Base-by-base conservation (phyloP, 257 asterid genomes). In the Anisodus acutangulus region DNA sequence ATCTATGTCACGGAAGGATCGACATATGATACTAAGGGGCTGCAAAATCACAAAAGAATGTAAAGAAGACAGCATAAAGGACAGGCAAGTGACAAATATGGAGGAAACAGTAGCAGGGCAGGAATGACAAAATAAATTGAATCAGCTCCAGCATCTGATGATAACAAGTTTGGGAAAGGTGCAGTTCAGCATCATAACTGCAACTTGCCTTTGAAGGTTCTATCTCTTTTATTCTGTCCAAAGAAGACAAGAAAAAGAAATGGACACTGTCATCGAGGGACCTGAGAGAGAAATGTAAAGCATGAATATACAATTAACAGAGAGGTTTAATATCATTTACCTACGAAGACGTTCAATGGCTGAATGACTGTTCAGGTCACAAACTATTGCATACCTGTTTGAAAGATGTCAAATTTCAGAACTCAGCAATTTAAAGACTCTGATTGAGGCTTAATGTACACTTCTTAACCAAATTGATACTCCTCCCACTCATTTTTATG, bases 1-100 rank as follows among this genome's bases (percentile, higher is more conserved):
- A 87, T 95, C 99, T 58, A 95, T 94, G 91, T 94, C 98, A 85
- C 91, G 89, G 86, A 95, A 93, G 54, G 99, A 93, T 88, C 82
- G 94, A 81, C 98, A 94, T 59, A 95, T 83, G 85, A 95, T 89
- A 85, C 99, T 94, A 31, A 95, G 99, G 57, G 99, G 98, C 98
- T 94, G 93, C 84, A 86, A 89, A 70, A 82, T 63, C 82, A 70
- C 66, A 81, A 53, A 80, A 59, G 57, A 62, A 82, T 22, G 59
- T 79, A 81, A 87, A 81, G 62, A 84, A 16, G 31, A 45, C 17
- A n/a, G 57, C 39, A 57, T 8, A 63, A 22, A 54, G 81, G 19
- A 26, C 15, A 49, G 80, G 45, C 45, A 49, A 12, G 81, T 49
- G 60, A 49, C 43, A 49, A 74, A 11, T 74, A 74, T 49, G 12